These are phyloP conservation scores for Isoetes taiwanensis DNA, from an alignment of 75 land plant genomes.

Conservation along the genomic window DNA sequence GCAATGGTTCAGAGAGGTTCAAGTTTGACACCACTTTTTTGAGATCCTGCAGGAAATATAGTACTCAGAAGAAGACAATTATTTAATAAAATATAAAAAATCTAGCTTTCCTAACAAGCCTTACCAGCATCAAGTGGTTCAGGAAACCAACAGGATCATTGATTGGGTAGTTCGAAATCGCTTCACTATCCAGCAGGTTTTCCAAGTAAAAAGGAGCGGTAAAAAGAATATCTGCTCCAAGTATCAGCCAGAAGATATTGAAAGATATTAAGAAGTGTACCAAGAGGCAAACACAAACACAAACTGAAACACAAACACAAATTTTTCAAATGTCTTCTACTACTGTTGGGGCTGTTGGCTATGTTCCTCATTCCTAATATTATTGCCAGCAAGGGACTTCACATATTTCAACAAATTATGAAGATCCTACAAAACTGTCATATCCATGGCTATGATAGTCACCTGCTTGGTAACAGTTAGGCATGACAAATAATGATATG, in stretches of 20 bases:
- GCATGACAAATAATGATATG: too few relatives aligned
- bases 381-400: too few relatives aligned
- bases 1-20: conserved; percentile 6
- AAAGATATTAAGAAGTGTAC: conserved; percentile 5
- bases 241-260: too few relatives aligned
- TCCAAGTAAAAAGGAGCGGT: conserved; percentile 35
- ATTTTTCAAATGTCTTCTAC: neutral
- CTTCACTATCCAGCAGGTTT: conserved; percentile 32
- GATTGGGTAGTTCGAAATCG: conserved; percentile 37
- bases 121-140: conserved; percentile 24
- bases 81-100: neutral
- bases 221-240: conserved; percentile 36
- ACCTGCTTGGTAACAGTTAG: too few relatives aligned
- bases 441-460: too few relatives aligned
- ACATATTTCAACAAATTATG: too few relatives aligned
- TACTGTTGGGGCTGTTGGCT: neutral
- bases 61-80: neutral
- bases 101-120: too few relatives aligned
- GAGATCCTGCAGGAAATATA: conserved; percentile 17
- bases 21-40: conserved; percentile 13
- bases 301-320: neutral
- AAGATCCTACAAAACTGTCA: too few relatives aligned
- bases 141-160: conserved; percentile 32
- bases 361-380: too few relatives aligned
- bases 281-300: neutral